Base-by-base conservation (phyloP, 2,329 filamentous ascomycete genomes). In the Bertia moriformis region DNA sequence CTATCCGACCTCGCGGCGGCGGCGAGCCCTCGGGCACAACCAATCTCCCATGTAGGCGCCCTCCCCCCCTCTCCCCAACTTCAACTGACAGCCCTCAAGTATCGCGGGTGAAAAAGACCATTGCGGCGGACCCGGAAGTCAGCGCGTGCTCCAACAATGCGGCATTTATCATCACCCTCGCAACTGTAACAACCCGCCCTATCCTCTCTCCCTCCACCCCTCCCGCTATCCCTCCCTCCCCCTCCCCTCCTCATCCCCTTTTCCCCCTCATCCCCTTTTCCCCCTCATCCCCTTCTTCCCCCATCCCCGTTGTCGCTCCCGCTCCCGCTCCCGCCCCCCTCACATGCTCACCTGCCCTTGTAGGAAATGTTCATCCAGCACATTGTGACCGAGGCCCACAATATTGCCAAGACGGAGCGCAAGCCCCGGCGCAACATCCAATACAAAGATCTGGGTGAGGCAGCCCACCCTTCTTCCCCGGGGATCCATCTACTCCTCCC, bases 31-130 rank as follows among this genome's bases (percentile, higher is more conserved):
- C 83, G 2, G 89, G 89, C 48, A 79, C 86, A 46, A 83, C 83
- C 17, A 81, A 85, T 48, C 73, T 96, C 20, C 89, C 89, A 5
- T 67, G 89, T 94, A 66, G 60, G 83, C 66, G 38, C 32, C 18
- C 13, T 7, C 18, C 39, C 32, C 12, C n/a, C 20, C 30, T 30
- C 10, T n/a, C n/a, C 22, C 17, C 36, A 35, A 15, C 20, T 30
- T 15, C 24, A n/a, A n/a, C 35, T 33, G 42, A 46, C 38, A 48
- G 36, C 36, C 39, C 15, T 32, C 12, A 45, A 96, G 91, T 96
- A 41, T 84, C 89, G n/a, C 77, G 91, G 51, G 85, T 98, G 42
- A 95, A 95, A 63, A 94, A 93, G 63, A 94, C 96, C 55, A 85
- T 98, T 43, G 73, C 77, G 38, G 73, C 86, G 42, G 91, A 98